Evolutionary conservation across 2,329 filamentous ascomycete species (phyloP).

Genomic region (Colletotrichum spinosum): DNA sequence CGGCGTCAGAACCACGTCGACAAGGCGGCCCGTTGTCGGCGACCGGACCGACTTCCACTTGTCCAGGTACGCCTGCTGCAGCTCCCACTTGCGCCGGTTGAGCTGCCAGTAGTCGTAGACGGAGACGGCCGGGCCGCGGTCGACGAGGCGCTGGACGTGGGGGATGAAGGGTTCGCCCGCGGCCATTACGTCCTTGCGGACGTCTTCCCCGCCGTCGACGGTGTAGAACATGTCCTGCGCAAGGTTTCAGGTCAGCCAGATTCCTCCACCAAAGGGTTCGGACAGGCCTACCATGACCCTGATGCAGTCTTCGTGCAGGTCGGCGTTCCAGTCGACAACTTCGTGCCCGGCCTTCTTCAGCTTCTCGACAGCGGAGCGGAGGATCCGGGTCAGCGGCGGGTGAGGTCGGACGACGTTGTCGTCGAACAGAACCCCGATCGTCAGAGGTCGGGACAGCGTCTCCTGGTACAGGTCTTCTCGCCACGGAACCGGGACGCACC

Average conservation of each 20-base stretch:
- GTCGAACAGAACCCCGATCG: slow-evolving; percentile 61
- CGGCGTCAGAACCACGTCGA: slow-evolving; percentile 69
- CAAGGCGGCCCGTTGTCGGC: slow-evolving; percentile 53
- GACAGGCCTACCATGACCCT: slow-evolving; percentile 59
- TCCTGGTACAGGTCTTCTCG: slow-evolving; percentile 56
- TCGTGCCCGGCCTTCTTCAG: slow-evolving; percentile 64
- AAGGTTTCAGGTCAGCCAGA: not conserved
- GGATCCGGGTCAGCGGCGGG: slow-evolving; percentile 61
- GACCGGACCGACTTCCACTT: slow-evolving; percentile 65
- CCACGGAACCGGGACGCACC: slow-evolving; percentile 66
- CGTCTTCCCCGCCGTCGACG: slow-evolving; percentile 72
- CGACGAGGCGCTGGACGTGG: slow-evolving; percentile 68
- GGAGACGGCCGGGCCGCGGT: slow-evolving; percentile 63
- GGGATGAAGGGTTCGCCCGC: slow-evolving; percentile 71
- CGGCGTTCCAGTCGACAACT: slow-evolving; percentile 63
- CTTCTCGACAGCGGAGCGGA: slow-evolving; percentile 50
- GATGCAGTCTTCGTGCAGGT: slow-evolving; percentile 65
- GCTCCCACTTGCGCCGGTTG: slow-evolving; percentile 67
- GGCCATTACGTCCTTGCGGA: slow-evolving; percentile 62
- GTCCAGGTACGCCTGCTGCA: slow-evolving; percentile 54
- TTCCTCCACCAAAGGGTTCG: not conserved
- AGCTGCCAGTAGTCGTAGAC: slow-evolving; percentile 77
- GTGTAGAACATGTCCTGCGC: slow-evolving; percentile 69
- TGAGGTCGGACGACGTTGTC: slow-evolving; percentile 67
- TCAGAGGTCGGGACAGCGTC: slow-evolving; percentile 55